Evolutionary conservation across 495 filamentous ascomycete species (phyloP).

Genomic region (Aspergillus bridgeri): DNA sequence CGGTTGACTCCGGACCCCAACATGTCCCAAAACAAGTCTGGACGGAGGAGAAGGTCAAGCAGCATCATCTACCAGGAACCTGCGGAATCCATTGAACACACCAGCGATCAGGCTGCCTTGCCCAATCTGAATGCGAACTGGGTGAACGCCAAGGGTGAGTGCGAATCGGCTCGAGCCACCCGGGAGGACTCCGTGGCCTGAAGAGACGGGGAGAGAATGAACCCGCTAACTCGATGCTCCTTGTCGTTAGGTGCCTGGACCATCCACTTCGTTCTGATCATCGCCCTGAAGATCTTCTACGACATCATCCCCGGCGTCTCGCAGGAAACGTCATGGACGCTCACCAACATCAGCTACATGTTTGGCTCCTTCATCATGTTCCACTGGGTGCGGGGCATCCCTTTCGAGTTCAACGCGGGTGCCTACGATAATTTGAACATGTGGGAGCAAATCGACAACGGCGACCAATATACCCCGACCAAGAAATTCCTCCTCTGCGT

Average conservation of each 20-base stretch:
- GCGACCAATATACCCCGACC: slow-evolving; percentile 94
- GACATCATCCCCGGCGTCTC: slow-evolving; percentile 92
- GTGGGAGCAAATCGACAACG: slow-evolving; percentile 99
- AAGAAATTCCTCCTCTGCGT: slow-evolving; percentile 98
- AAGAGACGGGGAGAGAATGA: neutral
- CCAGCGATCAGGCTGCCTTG: slow-evolving; percentile 89
- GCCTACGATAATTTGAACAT: slow-evolving; percentile 99
- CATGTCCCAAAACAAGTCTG: slow-evolving; percentile 60
- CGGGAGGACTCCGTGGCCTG: neutral
- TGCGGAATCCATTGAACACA: slow-evolving; percentile 87
- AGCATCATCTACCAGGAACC: slow-evolving; percentile 96
- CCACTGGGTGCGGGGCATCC: slow-evolving; percentile 95
- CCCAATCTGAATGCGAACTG: slow-evolving; percentile 97
- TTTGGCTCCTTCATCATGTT: slow-evolving; percentile 99
- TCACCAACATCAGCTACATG: slow-evolving; percentile 99
- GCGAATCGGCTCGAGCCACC: slow-evolving; percentile 5
- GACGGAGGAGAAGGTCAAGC: slow-evolving; percentile 84
- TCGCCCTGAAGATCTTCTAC: slow-evolving; percentile 88
- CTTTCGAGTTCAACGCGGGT: slow-evolving; percentile 98
- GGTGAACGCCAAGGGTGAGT: slow-evolving; percentile 96
- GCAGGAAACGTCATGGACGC: slow-evolving; percentile 96
- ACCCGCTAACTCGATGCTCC: slow-evolving; percentile 1
- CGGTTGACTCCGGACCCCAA: slow-evolving; percentile 47
- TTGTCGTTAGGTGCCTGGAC: slow-evolving; percentile 80
- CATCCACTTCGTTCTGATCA: slow-evolving; percentile 90